A percentile compares a stretch with the other conserved stretches of the same genome.
Evolutionary conservation across 83 land plant genomes (phyloP).

Genomic region (Picea engelmannii): DNA sequence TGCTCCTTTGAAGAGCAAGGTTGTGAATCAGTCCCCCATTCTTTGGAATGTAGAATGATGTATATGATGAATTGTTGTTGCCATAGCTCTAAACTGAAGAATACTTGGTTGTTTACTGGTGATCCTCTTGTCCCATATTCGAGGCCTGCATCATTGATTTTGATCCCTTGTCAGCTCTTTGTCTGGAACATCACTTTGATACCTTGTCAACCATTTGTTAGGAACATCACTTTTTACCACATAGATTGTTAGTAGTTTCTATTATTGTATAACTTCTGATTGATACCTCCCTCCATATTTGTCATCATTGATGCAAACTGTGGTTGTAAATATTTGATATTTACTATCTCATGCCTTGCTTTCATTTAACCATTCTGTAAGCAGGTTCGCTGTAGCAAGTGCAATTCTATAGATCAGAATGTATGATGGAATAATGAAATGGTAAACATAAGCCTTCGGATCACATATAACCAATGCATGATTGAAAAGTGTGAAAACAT

Average conservation of each 20-base stretch:
- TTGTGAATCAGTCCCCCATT: background rate
- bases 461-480: no score
- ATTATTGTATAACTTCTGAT: background rate
- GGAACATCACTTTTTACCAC: no score
- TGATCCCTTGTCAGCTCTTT: background rate
- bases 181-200: background rate
- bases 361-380: background rate
- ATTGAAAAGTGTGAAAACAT: no score
- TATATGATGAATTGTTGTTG: background rate
- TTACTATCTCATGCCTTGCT: background rate
- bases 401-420: background rate
- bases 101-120: background rate
- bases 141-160: no score
- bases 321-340: background rate
- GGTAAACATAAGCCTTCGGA: background rate
- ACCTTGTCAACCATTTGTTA: background rate
- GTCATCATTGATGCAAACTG: background rate
- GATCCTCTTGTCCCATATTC: no score
- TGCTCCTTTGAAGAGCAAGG: background rate
- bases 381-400: background rate
- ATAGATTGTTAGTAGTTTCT: no score
- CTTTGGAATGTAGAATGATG: background rate
- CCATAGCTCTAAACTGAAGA: background rate
- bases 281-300: background rate
- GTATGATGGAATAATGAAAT: background rate